Conservation (phyloP, 2,329 filamentous ascomycete genomes). For the Arachnomyces sp. region DNA sequence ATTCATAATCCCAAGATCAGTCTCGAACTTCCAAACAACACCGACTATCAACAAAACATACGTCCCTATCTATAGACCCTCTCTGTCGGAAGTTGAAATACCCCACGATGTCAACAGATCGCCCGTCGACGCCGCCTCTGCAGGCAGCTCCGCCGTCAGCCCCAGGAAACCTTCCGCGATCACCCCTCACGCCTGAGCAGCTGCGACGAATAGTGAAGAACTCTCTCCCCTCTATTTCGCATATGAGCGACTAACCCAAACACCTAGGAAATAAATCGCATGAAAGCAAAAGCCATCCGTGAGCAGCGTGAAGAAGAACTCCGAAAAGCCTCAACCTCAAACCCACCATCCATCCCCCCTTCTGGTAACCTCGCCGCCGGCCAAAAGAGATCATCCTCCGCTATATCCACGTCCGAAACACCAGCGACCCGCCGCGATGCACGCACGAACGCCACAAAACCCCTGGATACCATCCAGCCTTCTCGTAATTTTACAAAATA, state of each 20-base stretch:
- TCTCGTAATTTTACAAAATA: constrained; percentile 86
- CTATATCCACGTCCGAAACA: constrained; percentile 46
- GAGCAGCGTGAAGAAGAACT: constrained; percentile 62
- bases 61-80: too few relatives aligned
- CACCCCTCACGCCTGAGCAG: constrained; percentile 54
- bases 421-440: constrained; percentile 64
- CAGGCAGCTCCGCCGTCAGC: constrained; percentile 26
- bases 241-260: constrained; percentile 6
- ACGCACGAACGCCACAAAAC: constrained; percentile 36
- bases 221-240: constrained; percentile 1
- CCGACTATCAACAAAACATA: too few relatives aligned
- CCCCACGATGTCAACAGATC: constrained; percentile 20
- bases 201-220: constrained; percentile 47
- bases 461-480: constrained; percentile 55
- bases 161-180: constrained; percentile 34
- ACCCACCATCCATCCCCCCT: constrained; percentile 22
- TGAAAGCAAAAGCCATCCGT: constrained; percentile 80
- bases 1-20: too few relatives aligned
- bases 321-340: constrained; percentile 31
- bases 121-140: constrained; percentile 43
- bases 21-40: too few relatives aligned
- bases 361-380: constrained; percentile 48
- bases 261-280: constrained; percentile 70
- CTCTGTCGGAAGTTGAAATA: too few relatives aligned
- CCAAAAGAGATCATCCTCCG: constrained; percentile 64